Percentiles rank a stretch among this genome's conserved stretches.
Conservation (phyloP, 228 moss, liverwort and hornwort genomes). For the Sphagnum fallax region DNA sequence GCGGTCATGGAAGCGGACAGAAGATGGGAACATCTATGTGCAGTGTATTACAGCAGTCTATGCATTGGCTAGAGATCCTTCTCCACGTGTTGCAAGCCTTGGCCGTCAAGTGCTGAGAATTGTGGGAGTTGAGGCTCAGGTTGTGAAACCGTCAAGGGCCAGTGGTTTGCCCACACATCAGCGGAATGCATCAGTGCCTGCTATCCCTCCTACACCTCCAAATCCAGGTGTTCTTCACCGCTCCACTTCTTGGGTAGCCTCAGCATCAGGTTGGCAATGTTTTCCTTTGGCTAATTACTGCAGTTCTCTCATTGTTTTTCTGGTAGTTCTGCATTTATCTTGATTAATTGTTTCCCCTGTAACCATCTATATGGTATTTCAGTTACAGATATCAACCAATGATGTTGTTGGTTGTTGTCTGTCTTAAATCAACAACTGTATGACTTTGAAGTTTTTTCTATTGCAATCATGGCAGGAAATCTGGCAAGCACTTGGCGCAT, state of each 20-base stretch:
- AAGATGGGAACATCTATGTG: constrained; percentile 89
- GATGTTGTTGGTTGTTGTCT: no score
- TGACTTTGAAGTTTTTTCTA: not conserved
- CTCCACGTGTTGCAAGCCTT: constrained; percentile 81
- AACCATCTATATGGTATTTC: no score
- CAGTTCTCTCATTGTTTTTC: no score
- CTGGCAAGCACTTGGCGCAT: constrained; percentile 81
- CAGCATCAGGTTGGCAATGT: constrained; percentile 65
- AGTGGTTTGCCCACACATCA: constrained; percentile 48
- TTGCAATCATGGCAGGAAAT: constrained; percentile 51
- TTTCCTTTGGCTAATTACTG: not conserved
- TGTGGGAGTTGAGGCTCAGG: constrained; percentile 79
- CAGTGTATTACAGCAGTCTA: constrained; percentile 96
- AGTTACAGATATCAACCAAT: no score
- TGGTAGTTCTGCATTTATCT: no score
- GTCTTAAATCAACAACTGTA: no score
- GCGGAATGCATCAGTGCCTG: constrained; percentile 76
- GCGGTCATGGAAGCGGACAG: constrained; percentile 70
- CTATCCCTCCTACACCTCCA: constrained; percentile 81
- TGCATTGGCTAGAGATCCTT: constrained; percentile 90
- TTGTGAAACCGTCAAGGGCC: constrained; percentile 47
- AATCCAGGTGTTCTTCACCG: constrained; percentile 76
- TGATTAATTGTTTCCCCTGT: no score
- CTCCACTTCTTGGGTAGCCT: constrained; percentile 99
- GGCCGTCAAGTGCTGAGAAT: constrained; percentile 89